Evolutionary conservation across 2,329 filamentous ascomycete species (phyloP).

Genomic region (Dactylellina parvicollis): DNA sequence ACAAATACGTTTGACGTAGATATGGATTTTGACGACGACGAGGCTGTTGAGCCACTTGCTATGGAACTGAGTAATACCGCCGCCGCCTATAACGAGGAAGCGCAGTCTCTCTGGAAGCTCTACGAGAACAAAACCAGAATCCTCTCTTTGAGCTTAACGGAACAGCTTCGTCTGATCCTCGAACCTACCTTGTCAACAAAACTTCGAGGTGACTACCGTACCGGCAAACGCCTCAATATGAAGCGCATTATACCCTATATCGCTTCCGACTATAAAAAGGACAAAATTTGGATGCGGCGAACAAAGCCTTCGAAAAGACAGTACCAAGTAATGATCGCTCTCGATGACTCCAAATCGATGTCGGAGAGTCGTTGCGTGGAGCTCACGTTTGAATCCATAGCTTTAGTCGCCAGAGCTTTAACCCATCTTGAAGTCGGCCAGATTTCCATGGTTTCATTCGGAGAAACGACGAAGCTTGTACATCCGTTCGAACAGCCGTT

Average conservation of each 20-base stretch:
- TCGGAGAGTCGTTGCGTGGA: slow-evolving; percentile 78
- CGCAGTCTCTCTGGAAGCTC: slow-evolving; percentile 81
- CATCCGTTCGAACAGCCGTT: slow-evolving; percentile 87
- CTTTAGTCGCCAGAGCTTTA: slow-evolving; percentile 85
- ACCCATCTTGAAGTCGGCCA: slow-evolving; percentile 95
- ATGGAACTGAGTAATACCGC: not conserved
- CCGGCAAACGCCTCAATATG: slow-evolving; percentile 97
- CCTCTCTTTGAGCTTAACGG: slow-evolving; percentile 87
- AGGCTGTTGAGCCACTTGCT: not conserved
- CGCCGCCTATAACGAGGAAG: slow-evolving; percentile 63
- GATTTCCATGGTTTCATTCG: slow-evolving; percentile 90
- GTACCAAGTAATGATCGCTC: slow-evolving; percentile 96
- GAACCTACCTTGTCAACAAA: slow-evolving; percentile 95
- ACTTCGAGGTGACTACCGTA: slow-evolving; percentile 94
- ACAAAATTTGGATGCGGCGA: slow-evolving; percentile 99
- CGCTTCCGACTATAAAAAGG: slow-evolving; percentile 95
- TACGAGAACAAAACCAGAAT: slow-evolving; percentile 86
- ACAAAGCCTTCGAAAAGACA: slow-evolving; percentile 89
- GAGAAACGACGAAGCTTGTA: slow-evolving; percentile 81
- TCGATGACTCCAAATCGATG: slow-evolving; percentile 97
- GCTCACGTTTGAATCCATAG: slow-evolving; percentile 91
- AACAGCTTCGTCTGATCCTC: slow-evolving; percentile 94
- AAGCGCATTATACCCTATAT: slow-evolving; percentile 99
- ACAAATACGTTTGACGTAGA: slow-evolving; percentile 25
- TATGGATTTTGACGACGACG: slow-evolving; percentile 37